A percentile compares a stretch with the other conserved stretches of the same genome.
phyloP scores from a whole-genome alignment of 176 grass and related monocot species.

The Calamus simplicifolius region DNA sequence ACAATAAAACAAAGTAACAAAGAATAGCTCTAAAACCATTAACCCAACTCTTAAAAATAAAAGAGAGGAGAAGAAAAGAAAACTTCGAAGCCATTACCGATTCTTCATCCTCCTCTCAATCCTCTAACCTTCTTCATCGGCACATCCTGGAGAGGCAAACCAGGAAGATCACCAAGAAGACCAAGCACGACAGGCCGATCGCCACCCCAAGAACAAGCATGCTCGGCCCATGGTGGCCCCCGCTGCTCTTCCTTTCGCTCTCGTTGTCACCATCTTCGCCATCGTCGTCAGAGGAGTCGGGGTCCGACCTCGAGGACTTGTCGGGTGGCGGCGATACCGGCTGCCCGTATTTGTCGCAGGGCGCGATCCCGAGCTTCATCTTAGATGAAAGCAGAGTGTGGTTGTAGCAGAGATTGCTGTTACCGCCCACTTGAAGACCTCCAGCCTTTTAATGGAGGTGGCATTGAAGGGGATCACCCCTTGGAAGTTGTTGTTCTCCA shows the following conservation, averaged over 20 bases:
- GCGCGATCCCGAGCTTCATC: conserved; percentile 62
- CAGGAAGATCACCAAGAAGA: conserved; percentile 72
- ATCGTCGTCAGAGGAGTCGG: conserved; percentile 33
- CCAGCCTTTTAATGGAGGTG: conserved; percentile 50
- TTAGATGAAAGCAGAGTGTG: conserved; percentile 52
- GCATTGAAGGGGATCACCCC: conserved; percentile 71
- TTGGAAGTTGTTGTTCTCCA: conserved; percentile 88
- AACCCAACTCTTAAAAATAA: too few species aligned
- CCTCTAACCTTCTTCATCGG: conserved; percentile 21
- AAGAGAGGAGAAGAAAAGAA: too few species aligned
- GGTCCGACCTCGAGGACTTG: conserved; percentile 37
- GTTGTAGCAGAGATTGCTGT: conserved; percentile 90
- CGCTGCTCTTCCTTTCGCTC: conserved; percentile 4
- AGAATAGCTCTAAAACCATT: too few species aligned
- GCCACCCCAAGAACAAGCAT: conserved; percentile 74
- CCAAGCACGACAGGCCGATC: conserved; percentile 84
- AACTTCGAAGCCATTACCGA: too few species aligned
- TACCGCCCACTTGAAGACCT: conserved; percentile 64
- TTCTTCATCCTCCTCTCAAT: too few species aligned
- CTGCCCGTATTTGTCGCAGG: conserved; percentile 80
- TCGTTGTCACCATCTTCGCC: conserved; percentile 30
- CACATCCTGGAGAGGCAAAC: conserved; percentile 94
- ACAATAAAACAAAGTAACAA: too few species aligned
- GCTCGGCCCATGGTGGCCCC: conserved; percentile 44
- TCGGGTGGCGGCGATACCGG: conserved; percentile 56